phyloP scores from a whole-genome alignment of 805 yeast species.

The Metschnikowia proteae region DNA sequence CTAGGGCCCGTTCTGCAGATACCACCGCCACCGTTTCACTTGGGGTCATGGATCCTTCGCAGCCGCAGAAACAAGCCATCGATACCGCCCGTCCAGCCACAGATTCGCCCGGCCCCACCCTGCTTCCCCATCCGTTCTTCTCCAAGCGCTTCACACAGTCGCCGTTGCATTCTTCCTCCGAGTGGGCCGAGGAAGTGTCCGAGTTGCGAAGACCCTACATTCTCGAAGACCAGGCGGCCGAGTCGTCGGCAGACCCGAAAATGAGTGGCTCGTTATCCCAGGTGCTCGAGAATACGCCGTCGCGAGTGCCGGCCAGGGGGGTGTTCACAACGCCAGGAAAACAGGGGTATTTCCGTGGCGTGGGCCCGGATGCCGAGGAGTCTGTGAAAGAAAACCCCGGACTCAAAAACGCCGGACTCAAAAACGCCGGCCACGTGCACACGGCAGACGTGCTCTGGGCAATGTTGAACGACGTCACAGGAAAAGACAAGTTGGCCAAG shows the following conservation, averaged over 20 bases:
- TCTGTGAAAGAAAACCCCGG: too few species aligned
- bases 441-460: constrained; percentile 47
- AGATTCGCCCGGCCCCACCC: background rate
- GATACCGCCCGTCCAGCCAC: background rate
- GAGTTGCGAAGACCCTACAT: background rate
- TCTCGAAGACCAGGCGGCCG: background rate
- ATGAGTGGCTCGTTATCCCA: constrained; percentile 1
- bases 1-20: background rate
- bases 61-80: constrained; percentile 4
- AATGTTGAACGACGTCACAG: constrained; percentile 53
- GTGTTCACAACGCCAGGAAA: constrained; percentile 1
- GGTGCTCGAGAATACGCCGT: constrained; percentile 10
- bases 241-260: constrained; percentile 7
- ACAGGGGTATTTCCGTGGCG: background rate
- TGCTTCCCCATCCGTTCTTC: constrained; percentile 6
- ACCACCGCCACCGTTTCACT: background rate
- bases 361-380: background rate
- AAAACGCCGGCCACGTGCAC: background rate
- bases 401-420: too few species aligned
- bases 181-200: constrained; percentile 8
- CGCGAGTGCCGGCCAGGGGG: constrained; percentile 1
- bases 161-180: constrained; percentile 12
- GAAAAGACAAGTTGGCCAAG: constrained; percentile 72
- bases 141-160: constrained; percentile 8
- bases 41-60: constrained; percentile 11